Conservation (phyloP, 805 yeast genomes). For the Nakazawaea ishiwadae region DNA sequence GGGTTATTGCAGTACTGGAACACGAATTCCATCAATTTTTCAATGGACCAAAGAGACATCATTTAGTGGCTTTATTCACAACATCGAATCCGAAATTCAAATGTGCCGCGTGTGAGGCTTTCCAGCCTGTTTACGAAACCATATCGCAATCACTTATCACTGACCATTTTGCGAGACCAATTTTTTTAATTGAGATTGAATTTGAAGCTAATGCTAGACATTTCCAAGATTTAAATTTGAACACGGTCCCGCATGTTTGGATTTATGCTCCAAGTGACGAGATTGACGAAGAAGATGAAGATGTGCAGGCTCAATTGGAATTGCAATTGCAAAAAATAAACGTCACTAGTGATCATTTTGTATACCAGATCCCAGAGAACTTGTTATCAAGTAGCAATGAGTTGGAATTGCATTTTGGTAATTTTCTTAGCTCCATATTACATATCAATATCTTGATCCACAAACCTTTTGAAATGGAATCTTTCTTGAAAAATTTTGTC, state of each 20-base stretch:
- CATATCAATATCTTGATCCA: constrained; percentile 38
- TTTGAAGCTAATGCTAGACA: constrained; percentile 36
- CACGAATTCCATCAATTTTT: constrained; percentile 35
- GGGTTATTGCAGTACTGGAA: constrained; percentile 37
- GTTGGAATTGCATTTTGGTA: constrained; percentile 44
- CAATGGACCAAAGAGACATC: constrained; percentile 48
- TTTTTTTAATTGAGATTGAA: constrained; percentile 49
- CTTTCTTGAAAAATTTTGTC: constrained; percentile 41
- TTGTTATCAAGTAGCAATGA: no score
- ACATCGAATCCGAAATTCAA: constrained; percentile 35
- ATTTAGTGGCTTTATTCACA: constrained; percentile 47
- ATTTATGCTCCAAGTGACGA: constrained; percentile 39
- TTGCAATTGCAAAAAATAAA: constrained; percentile 9
- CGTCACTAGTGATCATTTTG: constrained; percentile 22
- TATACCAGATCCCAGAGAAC: constrained; percentile 19
- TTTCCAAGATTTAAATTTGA: constrained; percentile 37
- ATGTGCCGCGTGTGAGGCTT: constrained; percentile 43
- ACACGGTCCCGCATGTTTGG: constrained; percentile 64
- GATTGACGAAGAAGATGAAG: constrained; percentile 25
- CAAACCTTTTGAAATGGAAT: constrained; percentile 34
- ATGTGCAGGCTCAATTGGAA: constrained; percentile 8
- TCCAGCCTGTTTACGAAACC: constrained; percentile 34
- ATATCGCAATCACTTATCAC: constrained; percentile 39
- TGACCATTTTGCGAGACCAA: constrained; percentile 36
- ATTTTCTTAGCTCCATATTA: constrained; percentile 43